These are phyloP conservation scores for Aspergillus intermedius DNA, from an alignment of 2,329 filamentous ascomycete genomes.

Conservation along the genomic window DNA sequence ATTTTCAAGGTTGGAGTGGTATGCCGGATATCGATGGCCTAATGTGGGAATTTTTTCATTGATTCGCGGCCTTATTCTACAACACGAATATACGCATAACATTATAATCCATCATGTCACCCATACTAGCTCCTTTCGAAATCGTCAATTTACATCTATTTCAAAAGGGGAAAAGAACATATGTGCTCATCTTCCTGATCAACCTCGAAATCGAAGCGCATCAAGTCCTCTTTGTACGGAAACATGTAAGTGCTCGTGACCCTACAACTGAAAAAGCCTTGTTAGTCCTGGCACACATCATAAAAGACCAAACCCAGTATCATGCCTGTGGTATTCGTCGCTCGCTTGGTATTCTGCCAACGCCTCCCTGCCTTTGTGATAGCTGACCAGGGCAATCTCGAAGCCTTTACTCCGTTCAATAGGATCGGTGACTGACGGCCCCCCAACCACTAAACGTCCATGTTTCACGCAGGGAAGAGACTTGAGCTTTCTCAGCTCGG, in stretches of 20 bases:
- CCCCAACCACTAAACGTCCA: constrained; percentile 46
- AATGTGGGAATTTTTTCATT: constrained; percentile 23
- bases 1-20: constrained; percentile 19
- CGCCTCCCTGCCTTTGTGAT: constrained; percentile 41
- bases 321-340: constrained; percentile 46
- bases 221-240: constrained; percentile 49
- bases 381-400: constrained; percentile 48
- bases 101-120: not conserved
- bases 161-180: constrained; percentile 8
- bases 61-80: not conserved
- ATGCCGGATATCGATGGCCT: constrained; percentile 24
- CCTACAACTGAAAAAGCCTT: constrained; percentile 23
- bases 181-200: constrained; percentile 29
- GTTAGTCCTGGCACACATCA: not conserved
- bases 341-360: constrained; percentile 49
- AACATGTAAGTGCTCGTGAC: constrained; percentile 48
- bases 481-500: constrained; percentile 46
- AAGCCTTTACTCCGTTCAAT: constrained; percentile 50
- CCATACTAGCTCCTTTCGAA: not conserved
- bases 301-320: not conserved
- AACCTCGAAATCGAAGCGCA: constrained; percentile 50
- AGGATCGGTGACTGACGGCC: constrained; percentile 48
- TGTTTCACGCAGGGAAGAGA: constrained; percentile 43
- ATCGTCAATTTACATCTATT: not conserved
- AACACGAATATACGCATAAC: not conserved